These are phyloP conservation scores for Fusarium camptoceras DNA, from an alignment of 2,329 filamentous ascomycete genomes.

Conservation along the genomic window DNA sequence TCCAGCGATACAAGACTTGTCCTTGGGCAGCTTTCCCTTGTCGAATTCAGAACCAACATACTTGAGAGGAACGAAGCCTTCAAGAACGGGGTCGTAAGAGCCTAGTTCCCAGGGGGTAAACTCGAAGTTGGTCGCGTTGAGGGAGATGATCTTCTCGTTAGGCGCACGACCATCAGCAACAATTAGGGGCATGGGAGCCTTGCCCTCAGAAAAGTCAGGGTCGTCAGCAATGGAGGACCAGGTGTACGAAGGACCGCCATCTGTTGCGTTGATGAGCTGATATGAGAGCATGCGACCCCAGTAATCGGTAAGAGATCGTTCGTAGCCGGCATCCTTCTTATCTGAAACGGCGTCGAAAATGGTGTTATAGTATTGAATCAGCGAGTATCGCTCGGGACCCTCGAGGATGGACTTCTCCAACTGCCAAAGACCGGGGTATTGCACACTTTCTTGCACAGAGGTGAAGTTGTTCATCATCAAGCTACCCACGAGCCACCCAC, in stretches of 20 bases:
- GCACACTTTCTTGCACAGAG: conserved; percentile 59
- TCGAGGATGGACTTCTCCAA: conserved; percentile 57
- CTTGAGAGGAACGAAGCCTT: conserved; percentile 68
- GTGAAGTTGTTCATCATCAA: conserved; percentile 88
- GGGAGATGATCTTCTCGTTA: conserved; percentile 56
- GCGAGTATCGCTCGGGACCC: conserved; percentile 53
- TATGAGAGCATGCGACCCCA: conserved; percentile 90
- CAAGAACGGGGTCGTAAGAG: conserved; percentile 69
- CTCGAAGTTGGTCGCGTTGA: conserved; percentile 73
- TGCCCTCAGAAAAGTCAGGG: conserved; percentile 56
- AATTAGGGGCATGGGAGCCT: conserved; percentile 62
- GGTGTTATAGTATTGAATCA: conserved; percentile 55
- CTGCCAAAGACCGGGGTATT: conserved; percentile 55
- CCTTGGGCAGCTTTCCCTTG: conserved; percentile 59
- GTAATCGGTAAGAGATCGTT: conserved; percentile 83
- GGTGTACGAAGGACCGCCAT: conserved; percentile 82
- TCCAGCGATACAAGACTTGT: conserved; percentile 65
- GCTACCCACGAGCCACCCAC: conserved; percentile 86
- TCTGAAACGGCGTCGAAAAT: conserved; percentile 51
- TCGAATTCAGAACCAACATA: conserved; percentile 71
- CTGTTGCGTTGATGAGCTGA: conserved; percentile 81
- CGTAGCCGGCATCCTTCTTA: conserved; percentile 57
- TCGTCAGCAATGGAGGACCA: conserved; percentile 75
- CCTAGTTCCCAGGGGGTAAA: conserved; percentile 76
- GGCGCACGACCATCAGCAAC: conserved; percentile 62